Evolutionary conservation across 1,139 yeast species (phyloP).

Genomic region (Scheffersomyces cryptocercus): DNA sequence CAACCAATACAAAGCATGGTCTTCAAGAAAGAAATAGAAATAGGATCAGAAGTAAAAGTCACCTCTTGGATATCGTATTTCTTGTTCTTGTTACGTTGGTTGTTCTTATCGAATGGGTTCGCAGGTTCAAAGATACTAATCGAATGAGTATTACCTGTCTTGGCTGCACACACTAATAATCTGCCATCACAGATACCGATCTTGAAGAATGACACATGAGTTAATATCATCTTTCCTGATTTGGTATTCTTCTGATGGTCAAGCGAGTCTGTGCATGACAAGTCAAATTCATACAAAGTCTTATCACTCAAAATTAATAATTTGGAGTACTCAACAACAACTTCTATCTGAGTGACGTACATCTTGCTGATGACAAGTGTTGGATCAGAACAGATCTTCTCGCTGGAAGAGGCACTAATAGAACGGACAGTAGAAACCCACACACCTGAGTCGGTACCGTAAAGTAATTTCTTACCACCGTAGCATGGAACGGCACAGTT

Average conservation of each 20-base stretch:
- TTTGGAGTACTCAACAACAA: slow-evolving; percentile 87
- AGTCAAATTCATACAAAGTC: slow-evolving; percentile 78
- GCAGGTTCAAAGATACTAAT: slow-evolving; percentile 85
- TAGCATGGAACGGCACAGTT: slow-evolving; percentile 94
- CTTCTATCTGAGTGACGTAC: slow-evolving; percentile 87
- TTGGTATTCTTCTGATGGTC: slow-evolving; percentile 71
- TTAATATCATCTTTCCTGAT: slow-evolving; percentile 75
- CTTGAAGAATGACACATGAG: slow-evolving; percentile 85
- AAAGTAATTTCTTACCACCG: slow-evolving; percentile 87
- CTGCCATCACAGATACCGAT: slow-evolving; percentile 92
- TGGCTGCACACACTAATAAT: slow-evolving; percentile 86
- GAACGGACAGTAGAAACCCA: slow-evolving; percentile 69
- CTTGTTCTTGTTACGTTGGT: slow-evolving; percentile 61
- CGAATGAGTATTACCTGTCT: slow-evolving; percentile 70
- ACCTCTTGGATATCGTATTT: slow-evolving; percentile 74
- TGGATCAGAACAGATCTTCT: slow-evolving; percentile 66
- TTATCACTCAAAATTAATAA: slow-evolving; percentile 82
- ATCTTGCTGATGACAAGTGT: slow-evolving; percentile 73
- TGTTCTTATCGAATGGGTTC: slow-evolving; percentile 56
- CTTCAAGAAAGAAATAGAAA: slow-evolving; percentile 86
- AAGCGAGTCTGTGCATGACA: slow-evolving; percentile 65
- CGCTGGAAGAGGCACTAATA: slow-evolving; percentile 44
- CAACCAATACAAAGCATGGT: slow-evolving; percentile 93
- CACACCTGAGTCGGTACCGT: slow-evolving; percentile 91
- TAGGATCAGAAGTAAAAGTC: slow-evolving; percentile 82